Evolutionary conservation across 31 red algal species (phyloP), one percentile per base, ranked within the genome.

Genomic region (Porphyra umbilicalis): DNA sequence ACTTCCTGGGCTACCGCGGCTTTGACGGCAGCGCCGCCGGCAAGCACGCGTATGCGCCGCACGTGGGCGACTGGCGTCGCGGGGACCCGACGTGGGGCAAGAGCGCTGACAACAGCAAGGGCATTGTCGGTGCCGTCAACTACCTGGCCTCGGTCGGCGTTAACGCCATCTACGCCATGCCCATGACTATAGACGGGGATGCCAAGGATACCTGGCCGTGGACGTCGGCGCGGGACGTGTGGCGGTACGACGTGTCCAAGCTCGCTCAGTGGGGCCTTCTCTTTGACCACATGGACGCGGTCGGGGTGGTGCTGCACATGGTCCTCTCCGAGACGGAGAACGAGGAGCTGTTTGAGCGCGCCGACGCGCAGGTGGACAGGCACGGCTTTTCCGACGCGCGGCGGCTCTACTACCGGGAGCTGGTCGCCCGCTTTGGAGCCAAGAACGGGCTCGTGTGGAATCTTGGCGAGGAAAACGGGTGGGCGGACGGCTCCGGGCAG

Each of bases 381-480:
- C 79, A 33, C 32, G 89, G 89, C 13, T 84, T 92, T 68, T 85
- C 81, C 6, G 39, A 77, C 13, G 42, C 74, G 20, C 80, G 90
- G 8, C 87, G 87, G 67, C 79, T 92, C 0, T 92, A 85, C 37
- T 92, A 92, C 78, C 81, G 90, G 2, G 90, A 92, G 85, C 75
- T 92, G 15, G 77, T 92, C 33, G 90, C 90, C 35, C 85, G 90
- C 40, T 92, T 92, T 79, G 85, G 81, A 9, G 81, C 87, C 85
- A 77, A 87, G 75, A 76, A 87, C 30, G 90, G 81, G 16, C 79
- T 87, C 18, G 71, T 77, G 8, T 79, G 77, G 39, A 92, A 79
- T 20, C 75, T 92, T 1, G 90, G 90, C 57, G 90, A 92, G 67
- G 90, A 92, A 82, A 88, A 87, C 37, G 85, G 78, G 30, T 87